These are phyloP conservation scores for Alnus glutinosa DNA, from an alignment of 306 rosid genomes.

Conservation along the genomic window DNA sequence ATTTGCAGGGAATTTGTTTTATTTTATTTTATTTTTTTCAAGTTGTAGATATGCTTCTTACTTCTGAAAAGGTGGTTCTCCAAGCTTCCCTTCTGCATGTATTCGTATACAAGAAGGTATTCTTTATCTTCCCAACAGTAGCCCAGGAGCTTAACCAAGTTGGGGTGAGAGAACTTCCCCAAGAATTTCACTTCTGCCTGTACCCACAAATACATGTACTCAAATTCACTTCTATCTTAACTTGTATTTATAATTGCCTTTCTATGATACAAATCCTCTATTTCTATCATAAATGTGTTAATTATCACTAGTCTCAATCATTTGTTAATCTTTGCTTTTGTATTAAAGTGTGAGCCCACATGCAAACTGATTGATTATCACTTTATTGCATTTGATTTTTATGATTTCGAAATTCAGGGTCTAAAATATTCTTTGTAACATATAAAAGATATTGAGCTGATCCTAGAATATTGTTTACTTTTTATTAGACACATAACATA, in stretches of 20 bases:
- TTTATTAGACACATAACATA: too few species aligned
- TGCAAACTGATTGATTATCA: too few species aligned
- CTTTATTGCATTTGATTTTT: too few species aligned
- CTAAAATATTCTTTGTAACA: not conserved
- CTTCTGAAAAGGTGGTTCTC: constrained; percentile 89
- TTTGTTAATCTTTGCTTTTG: too few species aligned
- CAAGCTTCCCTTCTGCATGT: constrained; percentile 79
- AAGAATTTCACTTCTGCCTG: constrained; percentile 84
- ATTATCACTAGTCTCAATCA: too few species aligned
- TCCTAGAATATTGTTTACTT: too few species aligned
- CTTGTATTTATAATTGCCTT: too few species aligned
- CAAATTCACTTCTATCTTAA: too few species aligned
- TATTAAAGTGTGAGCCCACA: not conserved
- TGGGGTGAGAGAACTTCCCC: constrained; percentile 78
- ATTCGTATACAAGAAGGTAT: constrained; percentile 67
- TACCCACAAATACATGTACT: constrained; percentile 3
- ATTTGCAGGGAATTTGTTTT: not conserved
- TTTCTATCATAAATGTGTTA: too few species aligned
- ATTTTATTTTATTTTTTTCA: not conserved
- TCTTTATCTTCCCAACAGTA: constrained; percentile 73
- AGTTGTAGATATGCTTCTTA: constrained; percentile 12
- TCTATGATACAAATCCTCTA: too few species aligned
- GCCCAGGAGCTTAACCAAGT: constrained; percentile 75
- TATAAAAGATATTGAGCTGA: not conserved
- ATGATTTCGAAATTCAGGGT: not conserved